phyloP scores from a whole-genome alignment of 192 early-diverging fungal genomes.

The Funneliformis geosporum region DNA sequence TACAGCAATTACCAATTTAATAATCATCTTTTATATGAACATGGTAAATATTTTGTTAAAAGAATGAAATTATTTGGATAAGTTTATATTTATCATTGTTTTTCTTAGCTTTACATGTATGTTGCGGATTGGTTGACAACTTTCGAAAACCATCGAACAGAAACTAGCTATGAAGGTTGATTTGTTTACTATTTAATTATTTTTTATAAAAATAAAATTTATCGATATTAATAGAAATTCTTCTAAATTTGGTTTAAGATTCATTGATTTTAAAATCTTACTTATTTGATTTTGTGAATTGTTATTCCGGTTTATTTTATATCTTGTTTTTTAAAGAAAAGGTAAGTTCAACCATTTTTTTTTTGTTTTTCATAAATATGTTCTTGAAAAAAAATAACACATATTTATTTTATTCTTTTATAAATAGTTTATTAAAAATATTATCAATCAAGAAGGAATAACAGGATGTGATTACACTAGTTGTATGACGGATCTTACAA shows the following conservation, averaged over 20 bases:
- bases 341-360: neutral
- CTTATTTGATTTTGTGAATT: slow-evolving; percentile 63
- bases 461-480: neutral
- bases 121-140: slow-evolving; percentile 41
- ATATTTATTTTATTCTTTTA: too few species aligned
- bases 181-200: too few species aligned
- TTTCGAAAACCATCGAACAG: slow-evolving; percentile 50
- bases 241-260: slow-evolving; percentile 31
- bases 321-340: slow-evolving; percentile 52
- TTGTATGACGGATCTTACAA: slow-evolving; percentile 58
- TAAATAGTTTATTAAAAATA: slow-evolving; percentile 25
- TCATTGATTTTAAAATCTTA: slow-evolving; percentile 56
- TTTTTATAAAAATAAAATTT: neutral
- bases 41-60: slow-evolving; percentile 40
- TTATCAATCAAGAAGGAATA: neutral
- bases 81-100: too few species aligned
- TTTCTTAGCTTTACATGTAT: neutral
- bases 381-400: too few species aligned
- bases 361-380: too few species aligned
- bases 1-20: slow-evolving; percentile 48
- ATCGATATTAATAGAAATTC: neutral
- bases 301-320: slow-evolving; percentile 60
- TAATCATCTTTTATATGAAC: slow-evolving; percentile 53
- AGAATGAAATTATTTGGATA: neutral
- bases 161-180: slow-evolving; percentile 49